Evolutionary conservation across 768 basidiomycete species (phyloP), one percentile per base, ranked within the genome.

Genomic region (Cystobasidiopsis lactophilus): DNA sequence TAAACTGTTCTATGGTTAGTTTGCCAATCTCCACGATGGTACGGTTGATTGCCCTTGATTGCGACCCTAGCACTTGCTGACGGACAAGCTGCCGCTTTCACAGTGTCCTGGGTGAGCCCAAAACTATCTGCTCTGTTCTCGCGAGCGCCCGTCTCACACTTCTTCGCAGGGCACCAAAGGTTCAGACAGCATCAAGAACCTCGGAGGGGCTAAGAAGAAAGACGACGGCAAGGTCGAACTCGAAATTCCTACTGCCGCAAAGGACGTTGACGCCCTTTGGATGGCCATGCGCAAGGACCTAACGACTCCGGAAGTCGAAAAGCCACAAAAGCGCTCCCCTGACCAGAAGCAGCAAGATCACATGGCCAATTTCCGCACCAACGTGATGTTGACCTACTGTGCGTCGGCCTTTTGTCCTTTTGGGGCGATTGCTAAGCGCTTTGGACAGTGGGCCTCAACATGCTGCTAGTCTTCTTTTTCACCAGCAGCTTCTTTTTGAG

Each of bases 161-260:
- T n/a, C n/a, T n/a, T n/a, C n/a, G 14, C 40, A 9, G n/a, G 24
- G 14, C 19, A 52, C 24, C 5, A 10, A 40, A 40, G 86, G 89
- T 37, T 95, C 85, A 3, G 96, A 93, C 65, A 91, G 84, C 31
- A 85, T 83, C 67, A 88, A 88, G 70, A 88, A 79, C 59, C 76
- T 96, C 5, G 93, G 91, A 41, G 79, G 79, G 3, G 82, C 89
- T 56, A 74, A 73, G 46, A 72, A 71, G 54, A 63, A 60, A 19
- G 69, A 75, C 57, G 51, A 63, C 45, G 68, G 79, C 54, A 58
- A 57, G 18, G 89, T 91, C 10, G 85, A 89, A 54, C 83, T 85
- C 5, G 73, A 73, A 5, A 74, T 93, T 0, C 88, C 88, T 2
- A 81, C 82, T 1, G 78, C 78, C 50, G 79, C 91, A 64, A 83